phyloP scores from a whole-genome alignment of 495 filamentous ascomycete genomes.

The Talaromyces ruber region DNA sequence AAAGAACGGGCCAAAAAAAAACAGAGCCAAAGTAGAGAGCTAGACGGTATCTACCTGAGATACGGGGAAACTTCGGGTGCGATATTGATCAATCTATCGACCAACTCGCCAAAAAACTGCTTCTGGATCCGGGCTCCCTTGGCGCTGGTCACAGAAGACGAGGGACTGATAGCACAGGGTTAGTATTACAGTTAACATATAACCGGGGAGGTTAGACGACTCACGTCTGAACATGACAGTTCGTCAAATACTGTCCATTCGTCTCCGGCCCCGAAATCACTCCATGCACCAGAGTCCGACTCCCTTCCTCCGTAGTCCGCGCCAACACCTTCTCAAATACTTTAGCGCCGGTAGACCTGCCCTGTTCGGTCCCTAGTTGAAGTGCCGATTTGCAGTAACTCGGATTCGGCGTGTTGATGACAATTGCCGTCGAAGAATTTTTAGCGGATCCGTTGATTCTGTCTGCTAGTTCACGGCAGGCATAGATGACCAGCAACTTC shows the following conservation, averaged over 20 bases:
- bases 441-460: conserved; percentile 2
- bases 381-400: conserved; percentile 14
- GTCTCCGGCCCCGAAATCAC: conserved; percentile 18
- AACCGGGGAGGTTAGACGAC: not conserved
- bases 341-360: not conserved
- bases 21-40: not conserved
- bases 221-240: conserved; percentile 17
- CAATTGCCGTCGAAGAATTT: not conserved
- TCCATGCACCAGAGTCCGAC: conserved; percentile 25
- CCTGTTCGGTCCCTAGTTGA: conserved; percentile 3
- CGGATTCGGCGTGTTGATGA: conserved; percentile 14
- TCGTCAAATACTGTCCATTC: conserved; percentile 25
- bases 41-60: not conserved
- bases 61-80: conserved; percentile 5
- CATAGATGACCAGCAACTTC: conserved; percentile 23
- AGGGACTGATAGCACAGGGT: not conserved
- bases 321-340: conserved; percentile 19
- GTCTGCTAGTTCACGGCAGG: conserved; percentile 17
- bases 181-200: no score
- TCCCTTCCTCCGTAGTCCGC: conserved; percentile 26
- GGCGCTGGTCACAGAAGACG: conserved; percentile 1
- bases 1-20: no score
- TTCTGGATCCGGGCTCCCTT: conserved; percentile 8
- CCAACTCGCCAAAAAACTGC: conserved; percentile 11
- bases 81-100: conserved; percentile 8